Evolutionary conservation across 2,329 filamentous ascomycete genomes (phyloP).

Genomic region (Penicillium capsulatum): DNA sequence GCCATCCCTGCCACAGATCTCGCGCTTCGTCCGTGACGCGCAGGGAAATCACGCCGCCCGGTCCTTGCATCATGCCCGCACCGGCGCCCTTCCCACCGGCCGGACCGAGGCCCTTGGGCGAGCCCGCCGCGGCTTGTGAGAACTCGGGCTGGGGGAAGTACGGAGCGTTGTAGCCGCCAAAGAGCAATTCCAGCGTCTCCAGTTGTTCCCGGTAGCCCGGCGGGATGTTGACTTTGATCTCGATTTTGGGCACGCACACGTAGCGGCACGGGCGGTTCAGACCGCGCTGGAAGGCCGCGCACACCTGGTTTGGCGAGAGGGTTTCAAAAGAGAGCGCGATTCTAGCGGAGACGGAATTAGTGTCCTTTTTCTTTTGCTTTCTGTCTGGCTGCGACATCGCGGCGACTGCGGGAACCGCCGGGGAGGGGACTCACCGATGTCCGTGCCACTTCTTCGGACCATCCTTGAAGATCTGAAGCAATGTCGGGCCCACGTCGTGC

Average conservation of each 20-base stretch:
- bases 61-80: slow-evolving; percentile 45
- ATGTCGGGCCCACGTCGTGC: slow-evolving; percentile 87
- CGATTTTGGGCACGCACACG: slow-evolving; percentile 66
- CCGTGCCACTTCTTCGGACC: slow-evolving; percentile 79
- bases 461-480: slow-evolving; percentile 93
- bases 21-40: slow-evolving; percentile 71
- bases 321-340: slow-evolving; percentile 90
- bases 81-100: slow-evolving; percentile 40
- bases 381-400: too few species aligned
- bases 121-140: slow-evolving; percentile 37
- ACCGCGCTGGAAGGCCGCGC: slow-evolving; percentile 71
- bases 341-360: slow-evolving; percentile 41
- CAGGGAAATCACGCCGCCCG: slow-evolving; percentile 58
- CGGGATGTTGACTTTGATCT: slow-evolving; percentile 81
- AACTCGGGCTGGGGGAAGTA: slow-evolving; percentile 61
- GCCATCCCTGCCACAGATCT: slow-evolving; percentile 83
- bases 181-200: slow-evolving; percentile 58
- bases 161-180: slow-evolving; percentile 56
- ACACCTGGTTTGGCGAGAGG: slow-evolving; percentile 77
- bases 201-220: slow-evolving; percentile 85
- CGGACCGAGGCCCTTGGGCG: slow-evolving; percentile 37
- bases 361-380: too few species aligned
- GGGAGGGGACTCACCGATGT: slow-evolving; percentile 52
- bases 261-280: slow-evolving; percentile 76
- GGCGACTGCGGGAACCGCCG: too few species aligned